phyloP scores from a whole-genome alignment of 495 filamentous ascomycete genomes.

The Aspergillus funiculosus region DNA sequence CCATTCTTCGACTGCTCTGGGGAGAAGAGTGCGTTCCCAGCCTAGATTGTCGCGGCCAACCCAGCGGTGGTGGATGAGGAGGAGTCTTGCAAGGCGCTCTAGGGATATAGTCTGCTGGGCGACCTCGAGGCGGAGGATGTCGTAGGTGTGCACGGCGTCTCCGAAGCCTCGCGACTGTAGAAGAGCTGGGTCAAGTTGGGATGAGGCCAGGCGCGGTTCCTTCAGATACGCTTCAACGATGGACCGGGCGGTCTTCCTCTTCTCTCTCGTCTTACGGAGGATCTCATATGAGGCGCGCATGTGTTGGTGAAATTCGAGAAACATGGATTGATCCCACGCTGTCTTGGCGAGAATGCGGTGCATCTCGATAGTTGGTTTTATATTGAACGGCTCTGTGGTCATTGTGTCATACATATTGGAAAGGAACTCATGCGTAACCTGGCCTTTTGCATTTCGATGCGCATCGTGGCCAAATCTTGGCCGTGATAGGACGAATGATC shows the following conservation, averaged over 20 bases:
- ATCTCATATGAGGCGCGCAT: conserved; percentile 32
- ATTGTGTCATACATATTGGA: conserved; percentile 48
- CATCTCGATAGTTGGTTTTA: conserved; percentile 49
- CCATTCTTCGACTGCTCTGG: conserved; percentile 46
- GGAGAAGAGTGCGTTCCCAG: conserved; percentile 35
- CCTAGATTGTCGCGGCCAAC: conserved; percentile 11
- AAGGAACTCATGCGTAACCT: conserved; percentile 39
- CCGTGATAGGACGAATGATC: conserved; percentile 50
- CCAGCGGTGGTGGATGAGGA: conserved; percentile 21
- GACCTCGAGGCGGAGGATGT: conserved; percentile 29
- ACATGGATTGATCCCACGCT: conserved; percentile 13
- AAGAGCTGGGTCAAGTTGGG: conserved; percentile 9
- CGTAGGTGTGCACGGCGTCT: conserved; percentile 36
- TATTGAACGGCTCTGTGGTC: conserved; percentile 50
- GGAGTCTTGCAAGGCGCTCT: conserved; percentile 18
- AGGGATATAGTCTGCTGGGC: conserved; percentile 27
- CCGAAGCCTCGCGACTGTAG: conserved; percentile 26
- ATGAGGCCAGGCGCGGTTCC: background rate
- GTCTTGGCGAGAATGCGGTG: conserved; percentile 46
- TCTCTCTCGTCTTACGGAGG: conserved; percentile 23
- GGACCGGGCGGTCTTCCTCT: conserved; percentile 23
- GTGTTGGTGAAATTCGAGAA: conserved; percentile 23
- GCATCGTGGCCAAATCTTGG: conserved; percentile 18
- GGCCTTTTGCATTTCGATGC: conserved; percentile 19
- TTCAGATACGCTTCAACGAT: conserved; percentile 24